Conservation (phyloP, 257 asterid species). For the Ocimum tenuiflorum region DNA sequence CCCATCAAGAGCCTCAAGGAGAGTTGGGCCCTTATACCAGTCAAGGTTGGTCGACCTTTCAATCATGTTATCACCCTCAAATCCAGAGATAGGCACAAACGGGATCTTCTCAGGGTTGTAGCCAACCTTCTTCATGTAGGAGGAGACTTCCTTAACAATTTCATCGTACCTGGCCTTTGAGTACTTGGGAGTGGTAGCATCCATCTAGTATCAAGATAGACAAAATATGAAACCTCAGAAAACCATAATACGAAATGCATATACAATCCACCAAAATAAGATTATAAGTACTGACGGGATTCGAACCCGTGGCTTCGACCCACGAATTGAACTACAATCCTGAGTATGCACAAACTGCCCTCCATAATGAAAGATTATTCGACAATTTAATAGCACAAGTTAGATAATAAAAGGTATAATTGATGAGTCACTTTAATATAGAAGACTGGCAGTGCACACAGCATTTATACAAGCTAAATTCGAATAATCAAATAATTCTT, state of each 20-base stretch:
- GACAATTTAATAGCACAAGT: no score
- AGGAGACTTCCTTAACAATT: conserved; percentile 42
- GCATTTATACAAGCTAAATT: no score
- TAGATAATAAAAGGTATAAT: no score
- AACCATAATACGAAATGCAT: no score
- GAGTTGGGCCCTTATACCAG: conserved; percentile 48
- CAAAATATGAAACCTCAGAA: neutral
- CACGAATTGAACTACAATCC: no score
- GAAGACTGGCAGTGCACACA: no score
- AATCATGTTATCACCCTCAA: conserved; percentile 40
- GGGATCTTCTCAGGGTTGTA: conserved; percentile 36
- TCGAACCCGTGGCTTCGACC: no score
- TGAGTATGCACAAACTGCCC: no score
- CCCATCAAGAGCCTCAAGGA: conserved; percentile 36
- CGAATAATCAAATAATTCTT: no score
- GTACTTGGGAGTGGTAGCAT: conserved; percentile 43
- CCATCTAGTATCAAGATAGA: conserved; percentile 25
- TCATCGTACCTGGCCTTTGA: conserved; percentile 40
- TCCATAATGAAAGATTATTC: no score
- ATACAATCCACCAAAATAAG: no score
- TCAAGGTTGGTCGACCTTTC: conserved; percentile 37
- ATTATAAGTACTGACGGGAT: no score
- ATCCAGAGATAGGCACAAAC: conserved; percentile 37
- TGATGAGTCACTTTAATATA: neutral
- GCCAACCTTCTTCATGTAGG: conserved; percentile 39